These are phyloP conservation scores for Leccinum fuscescens DNA, from an alignment of 1,284 basidiomycete species.

Conservation along the genomic window DNA sequence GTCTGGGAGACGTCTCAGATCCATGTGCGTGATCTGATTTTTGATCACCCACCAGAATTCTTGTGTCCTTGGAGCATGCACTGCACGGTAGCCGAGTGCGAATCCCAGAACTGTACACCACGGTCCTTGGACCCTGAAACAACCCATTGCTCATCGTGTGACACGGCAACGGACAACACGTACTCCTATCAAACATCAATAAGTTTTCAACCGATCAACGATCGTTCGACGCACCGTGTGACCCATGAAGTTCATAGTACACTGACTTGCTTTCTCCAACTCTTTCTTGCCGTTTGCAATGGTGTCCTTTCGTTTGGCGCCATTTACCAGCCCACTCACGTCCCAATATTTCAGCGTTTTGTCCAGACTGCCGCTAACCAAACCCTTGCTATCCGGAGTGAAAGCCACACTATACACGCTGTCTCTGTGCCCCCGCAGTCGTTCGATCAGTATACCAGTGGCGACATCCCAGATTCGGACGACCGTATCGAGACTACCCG, in stretches of 20 bases:
- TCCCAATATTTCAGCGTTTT: conserved; percentile 91
- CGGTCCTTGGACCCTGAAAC: conserved; percentile 91
- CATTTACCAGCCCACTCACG: conserved; percentile 49
- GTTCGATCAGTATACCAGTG: conserved; percentile 70
- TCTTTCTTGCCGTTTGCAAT: conserved; percentile 37
- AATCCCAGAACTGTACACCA: conserved; percentile 88
- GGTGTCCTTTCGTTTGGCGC: conserved; percentile 42
- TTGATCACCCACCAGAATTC: conserved; percentile 59
- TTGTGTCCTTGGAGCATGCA: conserved; percentile 89
- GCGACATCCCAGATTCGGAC: conserved; percentile 86
- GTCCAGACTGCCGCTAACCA: conserved; percentile 84
- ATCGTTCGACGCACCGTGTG: conserved; percentile 64
- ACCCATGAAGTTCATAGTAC: conserved; percentile 78
- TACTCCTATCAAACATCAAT: conserved; percentile 53
- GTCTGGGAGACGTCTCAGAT: conserved; percentile 42
- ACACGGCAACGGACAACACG: conserved; percentile 77
- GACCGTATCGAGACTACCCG: conserved; percentile 80
- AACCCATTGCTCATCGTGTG: conserved; percentile 84
- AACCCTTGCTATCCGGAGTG: conserved; percentile 76
- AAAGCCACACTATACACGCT: conserved; percentile 88
- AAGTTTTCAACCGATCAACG: neutral
- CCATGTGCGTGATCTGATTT: conserved; percentile 3
- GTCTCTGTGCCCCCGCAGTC: conserved; percentile 79
- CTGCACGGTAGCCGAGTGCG: conserved; percentile 70
- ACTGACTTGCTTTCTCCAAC: conserved; percentile 42